Percentiles rank a stretch among this genome's conserved stretches.
Conservation (phyloP, 805 yeast genomes). For the Starmerella vitae region DNA sequence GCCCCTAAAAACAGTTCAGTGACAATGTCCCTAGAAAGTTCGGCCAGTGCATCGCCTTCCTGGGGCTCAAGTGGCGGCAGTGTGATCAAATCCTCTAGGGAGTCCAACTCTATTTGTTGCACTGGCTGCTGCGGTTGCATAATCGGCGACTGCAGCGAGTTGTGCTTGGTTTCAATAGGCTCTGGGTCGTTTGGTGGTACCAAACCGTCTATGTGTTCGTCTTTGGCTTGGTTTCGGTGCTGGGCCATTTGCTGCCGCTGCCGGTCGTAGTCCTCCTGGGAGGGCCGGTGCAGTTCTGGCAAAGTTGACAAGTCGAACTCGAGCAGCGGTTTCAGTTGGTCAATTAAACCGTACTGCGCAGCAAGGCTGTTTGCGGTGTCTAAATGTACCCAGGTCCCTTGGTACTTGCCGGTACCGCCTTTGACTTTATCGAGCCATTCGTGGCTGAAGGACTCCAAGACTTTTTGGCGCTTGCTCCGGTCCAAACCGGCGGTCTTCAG, state of each 20-base stretch:
- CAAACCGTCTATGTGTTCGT: no score
- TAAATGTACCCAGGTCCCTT: constrained; percentile 57
- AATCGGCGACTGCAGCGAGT: constrained; percentile 2
- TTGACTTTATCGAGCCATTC: constrained; percentile 59
- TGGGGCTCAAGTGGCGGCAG: constrained; percentile 15
- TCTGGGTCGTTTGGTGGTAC: no score
- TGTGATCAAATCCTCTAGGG: constrained; percentile 11
- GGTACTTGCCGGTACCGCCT: constrained; percentile 63
- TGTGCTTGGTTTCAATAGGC: neutral
- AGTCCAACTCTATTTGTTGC: neutral
- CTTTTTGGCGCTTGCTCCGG: constrained; percentile 47
- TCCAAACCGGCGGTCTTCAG: constrained; percentile 56
- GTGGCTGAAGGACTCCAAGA: constrained; percentile 50
- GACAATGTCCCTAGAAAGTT: constrained; percentile 13
- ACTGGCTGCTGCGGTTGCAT: neutral
- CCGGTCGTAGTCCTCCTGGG: constrained; percentile 37
- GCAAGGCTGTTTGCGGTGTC: constrained; percentile 47
- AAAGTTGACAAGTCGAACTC: constrained; percentile 30
- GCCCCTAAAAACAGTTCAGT: constrained; percentile 22
- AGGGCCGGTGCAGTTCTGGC: constrained; percentile 33
- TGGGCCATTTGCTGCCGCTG: constrained; percentile 21
- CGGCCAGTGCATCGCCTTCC: constrained; percentile 9
- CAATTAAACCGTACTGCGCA: constrained; percentile 45
- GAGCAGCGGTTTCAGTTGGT: constrained; percentile 39
- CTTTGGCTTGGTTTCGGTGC: neutral